Evolutionary conservation across 2,329 filamentous ascomycete genomes (phyloP), one percentile per base, ranked within the genome.

Genomic region (Penicillium griseofulvum): DNA sequence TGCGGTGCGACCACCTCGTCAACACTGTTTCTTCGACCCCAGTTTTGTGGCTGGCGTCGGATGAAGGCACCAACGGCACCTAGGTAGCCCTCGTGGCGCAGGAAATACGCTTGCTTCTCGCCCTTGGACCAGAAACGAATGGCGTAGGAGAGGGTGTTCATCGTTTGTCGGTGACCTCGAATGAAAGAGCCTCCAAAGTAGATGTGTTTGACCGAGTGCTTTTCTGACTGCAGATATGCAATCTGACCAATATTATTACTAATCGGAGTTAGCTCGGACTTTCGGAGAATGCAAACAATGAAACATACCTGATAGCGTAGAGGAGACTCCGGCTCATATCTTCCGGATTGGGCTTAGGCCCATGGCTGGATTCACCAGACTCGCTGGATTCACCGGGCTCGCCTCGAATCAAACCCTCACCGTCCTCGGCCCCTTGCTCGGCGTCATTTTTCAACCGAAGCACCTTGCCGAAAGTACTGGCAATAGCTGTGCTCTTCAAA

Each of bases 171-270:
- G 73, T 99, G 94, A 38, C 94, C 94, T 39, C 94, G 87, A 70
- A 99, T 97, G 71, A 97, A 99, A 7, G 89, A 94, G 24, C 94
- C 94, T 22, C 94, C 94, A 74, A 99, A 99, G 78, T 99, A 99
- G 58, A 99, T 97, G 68, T 93, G 87, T 60, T 90, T 88, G 26
- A 97, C 80, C 43, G 88, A 84, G 76, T 99, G 93, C 69, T 96
- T 94, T 72, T 97, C 92, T 6, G 91, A 94, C 71, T 97, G 94
- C n/a, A 99, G 81, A 73, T 94, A 97, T 41, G 94, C 91, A 65
- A 99, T 96, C 77, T 99, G 94, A 16, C 94, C 94, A 61, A 97
- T 97, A 75, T 97, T 97, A 79, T 97, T 97, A 72, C 89, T 93
- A 31, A 29, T 6, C 29, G 3, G 46, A 6, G 60, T 76, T 59